phyloP scores from a whole-genome alignment of 176 grass and related monocot genomes.

The Elaeis guineensis region DNA sequence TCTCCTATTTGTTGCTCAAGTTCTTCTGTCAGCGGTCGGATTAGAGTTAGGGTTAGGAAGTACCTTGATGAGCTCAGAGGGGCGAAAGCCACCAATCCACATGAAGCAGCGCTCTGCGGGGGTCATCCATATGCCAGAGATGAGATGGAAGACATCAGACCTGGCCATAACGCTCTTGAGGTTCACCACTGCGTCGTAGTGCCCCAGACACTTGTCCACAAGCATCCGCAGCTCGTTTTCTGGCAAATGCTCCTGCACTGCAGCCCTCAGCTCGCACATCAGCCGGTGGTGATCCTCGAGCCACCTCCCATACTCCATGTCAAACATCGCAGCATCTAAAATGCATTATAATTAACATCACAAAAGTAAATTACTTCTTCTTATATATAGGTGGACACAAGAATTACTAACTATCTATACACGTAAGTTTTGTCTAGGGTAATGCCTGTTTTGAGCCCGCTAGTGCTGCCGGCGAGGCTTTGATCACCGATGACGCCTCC shows the following conservation, averaged over 20 bases:
- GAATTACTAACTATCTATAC: too few relatives aligned
- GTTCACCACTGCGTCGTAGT: conserved; percentile 40
- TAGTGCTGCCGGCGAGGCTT: too few relatives aligned
- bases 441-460: too few relatives aligned
- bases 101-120: conserved; percentile 70
- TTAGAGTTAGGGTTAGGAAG: background rate
- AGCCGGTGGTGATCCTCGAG: conserved; percentile 58
- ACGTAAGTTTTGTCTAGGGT: too few relatives aligned
- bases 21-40: too few relatives aligned
- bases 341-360: too few relatives aligned
- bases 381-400: too few relatives aligned
- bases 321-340: conserved; percentile 36
- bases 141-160: conserved; percentile 59
- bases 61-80: conserved; percentile 59
- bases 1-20: background rate
- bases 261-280: conserved; percentile 46
- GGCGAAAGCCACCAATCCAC: conserved; percentile 71
- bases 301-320: conserved; percentile 69
- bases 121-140: conserved; percentile 53
- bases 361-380: too few relatives aligned
- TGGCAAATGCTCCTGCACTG: conserved; percentile 38
- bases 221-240: conserved; percentile 52
- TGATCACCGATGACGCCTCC: background rate
- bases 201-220: conserved; percentile 34
- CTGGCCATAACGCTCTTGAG: conserved; percentile 40